phyloP scores from a whole-genome alignment of 352 stramenopile species.

The Globisporangium lucens region DNA sequence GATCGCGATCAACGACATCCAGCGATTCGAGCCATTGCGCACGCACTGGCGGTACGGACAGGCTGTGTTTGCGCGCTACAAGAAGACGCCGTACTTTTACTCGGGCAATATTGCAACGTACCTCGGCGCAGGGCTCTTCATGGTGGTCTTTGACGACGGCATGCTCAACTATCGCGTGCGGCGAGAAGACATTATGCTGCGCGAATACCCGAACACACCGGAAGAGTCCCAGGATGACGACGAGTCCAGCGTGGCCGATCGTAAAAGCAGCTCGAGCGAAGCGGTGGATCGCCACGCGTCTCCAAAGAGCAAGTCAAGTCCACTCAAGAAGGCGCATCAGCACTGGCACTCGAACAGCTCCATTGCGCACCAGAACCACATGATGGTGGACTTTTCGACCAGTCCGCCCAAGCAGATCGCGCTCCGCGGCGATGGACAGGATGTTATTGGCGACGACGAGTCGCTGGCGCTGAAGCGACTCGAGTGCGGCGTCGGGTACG shows the following conservation, averaged over 20 bases:
- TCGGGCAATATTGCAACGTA: conserved; percentile 79
- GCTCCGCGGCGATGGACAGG: conserved; percentile 18
- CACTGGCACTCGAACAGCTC: conserved; percentile 19
- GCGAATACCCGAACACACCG: conserved; percentile 6
- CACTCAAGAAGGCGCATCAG: conserved; percentile 5
- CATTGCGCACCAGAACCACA: conserved; percentile 18
- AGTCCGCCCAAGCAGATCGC: conserved; percentile 32
- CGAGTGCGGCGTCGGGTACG: conserved; percentile 70
- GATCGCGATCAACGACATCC: background rate
- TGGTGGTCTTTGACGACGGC: conserved; percentile 79
- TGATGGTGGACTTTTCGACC: conserved; percentile 52
- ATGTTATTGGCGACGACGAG: conserved; percentile 38
- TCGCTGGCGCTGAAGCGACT: conserved; percentile 58
- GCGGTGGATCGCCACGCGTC: background rate
- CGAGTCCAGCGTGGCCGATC: background rate
- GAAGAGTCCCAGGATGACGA: conserved; percentile 4
- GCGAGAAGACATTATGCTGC: conserved; percentile 63
- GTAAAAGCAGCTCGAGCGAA: conserved; percentile 1
- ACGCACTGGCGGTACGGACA: conserved; percentile 64
- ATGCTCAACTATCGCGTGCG: conserved; percentile 66
- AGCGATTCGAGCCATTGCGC: conserved; percentile 50
- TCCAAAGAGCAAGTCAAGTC: conserved; percentile 6
- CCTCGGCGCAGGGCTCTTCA: conserved; percentile 61
- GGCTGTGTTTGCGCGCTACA: conserved; percentile 61
- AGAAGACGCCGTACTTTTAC: conserved; percentile 72